Conservation (phyloP, 371 early-diverging fungal species). For the Capniomyces stellatus region DNA sequence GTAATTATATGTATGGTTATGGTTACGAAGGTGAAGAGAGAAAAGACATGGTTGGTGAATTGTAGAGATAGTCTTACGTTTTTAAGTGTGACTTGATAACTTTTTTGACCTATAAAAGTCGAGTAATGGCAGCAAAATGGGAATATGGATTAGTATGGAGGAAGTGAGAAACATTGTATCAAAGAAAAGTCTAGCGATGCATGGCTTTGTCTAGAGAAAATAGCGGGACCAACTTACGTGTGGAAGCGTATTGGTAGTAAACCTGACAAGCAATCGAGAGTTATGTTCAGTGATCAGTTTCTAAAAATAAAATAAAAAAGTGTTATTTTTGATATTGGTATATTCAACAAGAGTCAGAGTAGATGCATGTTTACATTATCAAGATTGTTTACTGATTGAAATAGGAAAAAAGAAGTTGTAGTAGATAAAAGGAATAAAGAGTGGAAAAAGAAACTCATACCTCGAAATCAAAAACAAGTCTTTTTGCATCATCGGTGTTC, state of each 20-base stretch:
- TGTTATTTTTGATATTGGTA: too few species aligned
- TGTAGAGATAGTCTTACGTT: too few species aligned
- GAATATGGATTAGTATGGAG: too few species aligned
- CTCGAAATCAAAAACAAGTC: not conserved
- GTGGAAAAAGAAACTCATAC: not conserved
- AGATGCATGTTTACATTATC: not conserved
- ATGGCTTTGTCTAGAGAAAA: too few species aligned
- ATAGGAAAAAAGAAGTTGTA: not conserved
- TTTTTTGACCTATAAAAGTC: too few species aligned
- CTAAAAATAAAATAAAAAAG: too few species aligned
- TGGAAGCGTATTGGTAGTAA: not conserved
- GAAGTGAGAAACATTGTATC: too few species aligned
- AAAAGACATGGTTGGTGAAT: too few species aligned
- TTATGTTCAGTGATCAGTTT: not conserved
- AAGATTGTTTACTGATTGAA: not conserved
- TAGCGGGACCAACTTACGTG: not conserved
- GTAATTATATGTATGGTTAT: not conserved
- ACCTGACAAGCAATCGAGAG: not conserved
- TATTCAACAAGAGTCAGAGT: too few species aligned
- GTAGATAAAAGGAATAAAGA: not conserved
- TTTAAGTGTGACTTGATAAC: too few species aligned
- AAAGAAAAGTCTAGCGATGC: too few species aligned
- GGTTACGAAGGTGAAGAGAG: not conserved
- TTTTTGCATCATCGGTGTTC: not conserved
- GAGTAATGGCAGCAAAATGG: too few species aligned